phyloP scores from a whole-genome alignment of 2,329 filamentous ascomycete genomes.

The Ophiosphaerella herpotricha region DNA sequence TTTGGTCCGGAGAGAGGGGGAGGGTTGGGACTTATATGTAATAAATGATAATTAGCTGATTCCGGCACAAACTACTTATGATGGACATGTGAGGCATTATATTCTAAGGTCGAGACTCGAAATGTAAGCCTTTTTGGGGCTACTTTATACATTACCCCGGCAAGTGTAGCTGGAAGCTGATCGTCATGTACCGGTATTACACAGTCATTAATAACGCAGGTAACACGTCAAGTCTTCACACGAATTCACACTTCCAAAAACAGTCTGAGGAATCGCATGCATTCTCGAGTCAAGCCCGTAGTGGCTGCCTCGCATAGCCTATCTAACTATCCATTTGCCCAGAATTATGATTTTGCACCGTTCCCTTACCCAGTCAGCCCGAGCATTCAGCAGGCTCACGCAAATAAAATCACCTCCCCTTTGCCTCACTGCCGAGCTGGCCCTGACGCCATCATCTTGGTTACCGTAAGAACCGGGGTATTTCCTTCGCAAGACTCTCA shows the following conservation, averaged over 20 bases:
- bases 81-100: too few relatives aligned
- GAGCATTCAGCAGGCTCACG: slow-evolving; percentile 31
- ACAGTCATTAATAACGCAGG: too few relatives aligned
- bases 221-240: too few relatives aligned
- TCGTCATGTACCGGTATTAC: too few relatives aligned
- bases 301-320: slow-evolving; percentile 32
- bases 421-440: slow-evolving; percentile 33
- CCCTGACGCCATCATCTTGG: slow-evolving; percentile 31
- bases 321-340: slow-evolving; percentile 40
- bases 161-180: too few relatives aligned
- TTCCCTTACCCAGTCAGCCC: slow-evolving; percentile 45
- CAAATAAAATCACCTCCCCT: slow-evolving; percentile 30
- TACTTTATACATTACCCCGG: too few relatives aligned
- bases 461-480: slow-evolving; percentile 36
- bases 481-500: slow-evolving; percentile 41
- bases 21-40: too few relatives aligned
- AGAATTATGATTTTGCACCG: slow-evolving; percentile 44
- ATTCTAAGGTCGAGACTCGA: too few relatives aligned
- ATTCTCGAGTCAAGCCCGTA: slow-evolving; percentile 29
- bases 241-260: background rate
- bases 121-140: too few relatives aligned
- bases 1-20: too few relatives aligned
- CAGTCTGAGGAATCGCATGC: slow-evolving; percentile 22
- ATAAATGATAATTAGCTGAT: too few relatives aligned
- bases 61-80: too few relatives aligned